Conservation (phyloP, 345 rosid species). For the Lumnitzera littorea region DNA sequence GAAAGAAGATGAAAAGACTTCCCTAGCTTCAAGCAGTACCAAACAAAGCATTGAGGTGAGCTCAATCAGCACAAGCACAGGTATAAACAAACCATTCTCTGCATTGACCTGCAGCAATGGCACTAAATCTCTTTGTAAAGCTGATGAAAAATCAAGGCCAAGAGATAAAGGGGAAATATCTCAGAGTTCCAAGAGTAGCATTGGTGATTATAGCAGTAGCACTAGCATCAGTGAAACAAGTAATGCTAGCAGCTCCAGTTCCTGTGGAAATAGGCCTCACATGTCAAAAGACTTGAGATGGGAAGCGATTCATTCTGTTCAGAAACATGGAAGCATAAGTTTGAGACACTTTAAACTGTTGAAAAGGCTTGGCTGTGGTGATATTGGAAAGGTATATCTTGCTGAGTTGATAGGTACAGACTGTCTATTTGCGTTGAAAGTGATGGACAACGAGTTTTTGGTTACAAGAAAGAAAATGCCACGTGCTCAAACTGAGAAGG, state of each 20-base stretch:
- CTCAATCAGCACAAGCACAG: conserved; percentile 22
- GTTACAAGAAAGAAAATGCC: conserved; percentile 55
- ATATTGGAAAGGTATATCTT: conserved; percentile 66
- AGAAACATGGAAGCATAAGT: conserved; percentile 49
- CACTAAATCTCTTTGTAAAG: conserved; percentile 24
- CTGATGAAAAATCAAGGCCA: conserved; percentile 43
- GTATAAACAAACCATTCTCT: conserved; percentile 24
- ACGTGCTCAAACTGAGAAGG: conserved; percentile 72
- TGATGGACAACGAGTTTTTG: conserved; percentile 68
- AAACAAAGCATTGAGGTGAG: conserved; percentile 29
- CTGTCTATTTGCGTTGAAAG: conserved; percentile 67
- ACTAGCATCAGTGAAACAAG: conserved; percentile 53
- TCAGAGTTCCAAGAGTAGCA: conserved; percentile 80
- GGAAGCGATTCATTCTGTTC: conserved; percentile 54
- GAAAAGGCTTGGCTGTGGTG: conserved; percentile 73
- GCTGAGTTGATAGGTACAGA: conserved; percentile 52
- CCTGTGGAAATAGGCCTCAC: conserved; percentile 58
- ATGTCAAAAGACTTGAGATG: conserved; percentile 72
- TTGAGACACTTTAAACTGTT: conserved; percentile 59
- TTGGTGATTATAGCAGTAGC: conserved; percentile 62
- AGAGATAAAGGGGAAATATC: conserved; percentile 64
- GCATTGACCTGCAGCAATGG: conserved; percentile 20
- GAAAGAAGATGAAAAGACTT: conserved; percentile 29
- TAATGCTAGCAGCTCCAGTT: conserved; percentile 44
- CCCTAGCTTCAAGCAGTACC: conserved; percentile 27